phyloP scores from a whole-genome alignment of 1,284 basidiomycete genomes.

The Apiotrichum akiyoshidainum region DNA sequence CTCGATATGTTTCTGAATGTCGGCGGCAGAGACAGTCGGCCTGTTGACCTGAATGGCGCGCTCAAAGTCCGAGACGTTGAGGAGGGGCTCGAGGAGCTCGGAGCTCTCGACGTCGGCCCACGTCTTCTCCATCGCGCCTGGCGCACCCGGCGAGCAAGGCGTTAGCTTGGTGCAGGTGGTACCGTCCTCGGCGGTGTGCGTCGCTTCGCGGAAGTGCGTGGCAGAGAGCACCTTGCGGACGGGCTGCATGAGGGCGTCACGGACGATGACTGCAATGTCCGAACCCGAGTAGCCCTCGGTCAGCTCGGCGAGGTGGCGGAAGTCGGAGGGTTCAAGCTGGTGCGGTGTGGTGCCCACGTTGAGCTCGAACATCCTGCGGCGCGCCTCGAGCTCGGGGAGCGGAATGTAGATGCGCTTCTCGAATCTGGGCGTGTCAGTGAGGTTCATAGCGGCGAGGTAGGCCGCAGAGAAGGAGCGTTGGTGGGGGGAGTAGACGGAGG shows the following conservation, averaged over 20 bases:
- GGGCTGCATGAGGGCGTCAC: conserved; percentile 98
- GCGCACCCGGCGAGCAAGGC: conserved; percentile 92
- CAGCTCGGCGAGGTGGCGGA: conserved; percentile 71
- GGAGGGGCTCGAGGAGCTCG: conserved; percentile 79
- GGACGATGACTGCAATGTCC: conserved; percentile 91
- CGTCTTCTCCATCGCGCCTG: conserved; percentile 77
- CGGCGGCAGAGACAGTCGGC: conserved; percentile 84
- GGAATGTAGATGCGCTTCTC: conserved; percentile 99
- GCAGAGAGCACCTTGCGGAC: conserved; percentile 93
- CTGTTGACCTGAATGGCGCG: conserved; percentile 75
- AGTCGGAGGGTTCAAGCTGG: conserved; percentile 74
- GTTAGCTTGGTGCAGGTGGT: conserved; percentile 64
- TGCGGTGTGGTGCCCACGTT: conserved; percentile 93
- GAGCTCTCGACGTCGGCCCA: conserved; percentile 93
- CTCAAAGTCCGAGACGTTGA: conserved; percentile 78
- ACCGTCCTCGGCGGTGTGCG: conserved; percentile 49
- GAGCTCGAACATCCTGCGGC: conserved; percentile 92
- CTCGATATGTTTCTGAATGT: conserved; percentile 84
- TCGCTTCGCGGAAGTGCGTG: conserved; percentile 80
- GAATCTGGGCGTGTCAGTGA: conserved; percentile 58
- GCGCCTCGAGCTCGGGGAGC: conserved; percentile 88
- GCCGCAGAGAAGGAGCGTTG: neutral
- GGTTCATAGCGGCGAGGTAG: neutral
- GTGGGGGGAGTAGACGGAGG: no score
- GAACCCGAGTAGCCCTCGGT: conserved; percentile 96